phyloP scores from a whole-genome alignment of 2,329 filamentous ascomycete genomes.

The Nannizzia gypsea region DNA sequence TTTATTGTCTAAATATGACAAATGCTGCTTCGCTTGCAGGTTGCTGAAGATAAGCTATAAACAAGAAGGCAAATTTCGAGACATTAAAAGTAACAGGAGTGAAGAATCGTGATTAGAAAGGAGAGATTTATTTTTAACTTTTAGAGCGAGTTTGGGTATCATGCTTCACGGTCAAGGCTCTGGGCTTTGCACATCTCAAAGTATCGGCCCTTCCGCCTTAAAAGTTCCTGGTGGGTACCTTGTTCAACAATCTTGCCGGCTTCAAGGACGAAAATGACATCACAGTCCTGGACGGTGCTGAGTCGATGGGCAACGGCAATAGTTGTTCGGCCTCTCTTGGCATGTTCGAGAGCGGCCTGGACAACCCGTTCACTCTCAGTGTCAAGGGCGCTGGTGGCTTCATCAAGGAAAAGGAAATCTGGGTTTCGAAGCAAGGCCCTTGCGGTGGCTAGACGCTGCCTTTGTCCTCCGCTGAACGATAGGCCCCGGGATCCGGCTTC shows the following conservation, averaged over 20 bases:
- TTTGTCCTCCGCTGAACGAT: conserved; percentile 28
- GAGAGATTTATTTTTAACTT: not conserved
- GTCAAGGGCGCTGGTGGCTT: conserved; percentile 34
- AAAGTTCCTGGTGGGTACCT: conserved; percentile 31
- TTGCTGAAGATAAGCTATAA: not conserved
- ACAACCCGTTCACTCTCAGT: conserved; percentile 27
- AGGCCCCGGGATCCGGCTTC: conserved; percentile 25
- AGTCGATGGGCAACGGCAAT: conserved; percentile 83
- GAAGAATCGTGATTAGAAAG: not conserved
- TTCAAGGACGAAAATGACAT: conserved; percentile 62
- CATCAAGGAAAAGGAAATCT: conserved; percentile 32
- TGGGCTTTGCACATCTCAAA: conserved; percentile 22
- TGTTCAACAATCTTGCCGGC: conserved; percentile 29
- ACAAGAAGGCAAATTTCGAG: not conserved
- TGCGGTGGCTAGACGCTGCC: conserved; percentile 35
- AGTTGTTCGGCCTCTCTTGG: conserved; percentile 68
- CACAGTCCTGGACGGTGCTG: conserved; percentile 70
- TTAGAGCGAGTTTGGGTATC: not conserved
- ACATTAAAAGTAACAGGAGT: not conserved
- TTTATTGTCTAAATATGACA: not conserved
- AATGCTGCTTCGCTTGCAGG: not conserved
- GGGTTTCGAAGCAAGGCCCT: conserved; percentile 32
- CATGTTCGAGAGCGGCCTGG: conserved; percentile 21
- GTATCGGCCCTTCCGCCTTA: conserved; percentile 23
- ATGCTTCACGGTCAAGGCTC: conserved; percentile 14